Base-by-base conservation (phyloP, 495 filamentous ascomycete genomes). In the Aspergillus diversus region DNA sequence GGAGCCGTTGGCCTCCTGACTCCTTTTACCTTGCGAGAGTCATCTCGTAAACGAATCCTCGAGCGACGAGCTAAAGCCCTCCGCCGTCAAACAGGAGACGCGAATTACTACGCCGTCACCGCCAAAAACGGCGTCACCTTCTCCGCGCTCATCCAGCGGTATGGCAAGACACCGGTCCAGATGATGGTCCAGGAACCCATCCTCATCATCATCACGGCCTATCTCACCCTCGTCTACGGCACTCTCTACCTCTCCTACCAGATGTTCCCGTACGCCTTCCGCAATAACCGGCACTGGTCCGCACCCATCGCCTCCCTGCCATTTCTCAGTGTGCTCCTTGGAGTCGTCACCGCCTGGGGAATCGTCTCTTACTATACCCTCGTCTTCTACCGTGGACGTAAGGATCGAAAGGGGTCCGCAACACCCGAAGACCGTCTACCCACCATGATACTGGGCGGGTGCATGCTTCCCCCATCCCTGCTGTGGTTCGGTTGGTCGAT, bases 401-500 rank as follows among this genome's bases (percentile, higher is more conserved):
- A 66, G 9, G 47, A 54, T 33, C 21, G 16, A 12, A 46, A 62
- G 5, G 70, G 70, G 13, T 49, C 49, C 15, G 60, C 70, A 15
- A 33, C 64, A 0, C 86, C 86, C 0, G 84, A 86, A 69, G 73
- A 79, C 62, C 73, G 85, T 5, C 70, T 89, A 0, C 75, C 80
- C 4, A 77, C 80, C 3, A 82, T 85, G 71, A 80, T 87, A 33
- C 34, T 81, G 5, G 85, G 84, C 0, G 78, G 75, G 1, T 60
- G 77, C 9, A 63, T 85, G 46, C 72, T 87, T 5, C 84, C 84
- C 1, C 76, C 79, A 34, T 81, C 83, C 4, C 69, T 86, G 3
- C 81, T 87, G 62, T 84, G 82, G 78, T 85, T 85, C 65, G 84
- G 78, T 5, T 88, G 84, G 85, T 80, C 81, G 27, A 64, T 67